These are phyloP conservation scores for Apocynum venetum DNA, from an alignment of 257 asterid species.

Conservation along the genomic window DNA sequence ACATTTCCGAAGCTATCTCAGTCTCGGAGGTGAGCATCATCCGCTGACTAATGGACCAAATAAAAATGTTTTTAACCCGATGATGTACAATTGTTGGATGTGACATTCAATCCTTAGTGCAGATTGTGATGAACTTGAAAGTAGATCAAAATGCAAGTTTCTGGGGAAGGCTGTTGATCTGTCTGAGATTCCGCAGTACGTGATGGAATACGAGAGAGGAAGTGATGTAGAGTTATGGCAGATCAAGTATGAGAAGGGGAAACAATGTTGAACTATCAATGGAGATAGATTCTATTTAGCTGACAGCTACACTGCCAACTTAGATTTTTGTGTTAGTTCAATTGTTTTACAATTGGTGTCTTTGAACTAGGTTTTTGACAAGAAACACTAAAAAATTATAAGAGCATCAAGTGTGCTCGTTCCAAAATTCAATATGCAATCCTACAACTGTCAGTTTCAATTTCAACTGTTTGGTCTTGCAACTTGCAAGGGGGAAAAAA, in stretches of 20 bases:
- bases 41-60: neutral
- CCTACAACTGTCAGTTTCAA: neutral
- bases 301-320: neutral
- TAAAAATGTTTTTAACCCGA: neutral
- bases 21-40: conserved; percentile 38
- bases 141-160: conserved; percentile 28
- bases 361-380: neutral
- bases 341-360: too few species aligned
- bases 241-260: conserved; percentile 39
- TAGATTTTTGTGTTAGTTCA: neutral
- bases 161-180: conserved; percentile 52
- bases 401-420: neutral
- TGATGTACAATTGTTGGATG: neutral
- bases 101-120: conserved; percentile 17
- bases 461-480: neutral
- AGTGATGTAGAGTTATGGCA: conserved; percentile 79
- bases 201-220: conserved; percentile 64
- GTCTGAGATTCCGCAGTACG: conserved; percentile 61
- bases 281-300: too few species aligned
- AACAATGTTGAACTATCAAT: neutral
- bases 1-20: conserved; percentile 58
- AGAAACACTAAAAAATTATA: neutral
- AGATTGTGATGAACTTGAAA: conserved; percentile 34
- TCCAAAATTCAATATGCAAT: too few species aligned
- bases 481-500: neutral